These are phyloP conservation scores for Puccinia horiana DNA, from an alignment of 1,284 basidiomycete genomes.

Conservation along the genomic window DNA sequence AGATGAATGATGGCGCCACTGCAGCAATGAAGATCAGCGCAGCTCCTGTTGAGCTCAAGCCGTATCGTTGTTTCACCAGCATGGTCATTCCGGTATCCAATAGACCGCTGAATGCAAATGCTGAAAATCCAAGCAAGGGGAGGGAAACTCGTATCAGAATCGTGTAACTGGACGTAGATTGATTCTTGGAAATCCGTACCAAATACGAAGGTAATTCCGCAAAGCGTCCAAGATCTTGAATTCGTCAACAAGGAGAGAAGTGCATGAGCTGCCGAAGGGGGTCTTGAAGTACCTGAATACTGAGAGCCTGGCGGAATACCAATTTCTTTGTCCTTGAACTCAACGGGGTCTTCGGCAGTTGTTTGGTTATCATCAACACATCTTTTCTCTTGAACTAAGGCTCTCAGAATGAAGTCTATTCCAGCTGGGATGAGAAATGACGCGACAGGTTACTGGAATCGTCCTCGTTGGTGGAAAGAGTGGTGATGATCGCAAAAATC, in stretches of 20 bases:
- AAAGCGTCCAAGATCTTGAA: slow-evolving; percentile 28
- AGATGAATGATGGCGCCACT: slow-evolving; percentile 26
- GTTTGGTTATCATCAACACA: too few relatives aligned
- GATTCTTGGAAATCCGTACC: neutral
- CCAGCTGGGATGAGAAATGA: neutral
- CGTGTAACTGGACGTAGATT: neutral
- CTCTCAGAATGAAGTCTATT: slow-evolving; percentile 35
- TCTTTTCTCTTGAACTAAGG: slow-evolving; percentile 20
- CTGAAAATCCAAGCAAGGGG: neutral
- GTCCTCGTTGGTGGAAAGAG: neutral
- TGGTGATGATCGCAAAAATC: neutral
- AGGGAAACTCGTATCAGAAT: neutral
- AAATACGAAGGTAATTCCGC: slow-evolving; percentile 28
- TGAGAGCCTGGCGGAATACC: neutral
- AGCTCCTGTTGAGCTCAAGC: slow-evolving; percentile 21
- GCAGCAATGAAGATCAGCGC: slow-evolving; percentile 21
- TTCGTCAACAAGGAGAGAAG: neutral
- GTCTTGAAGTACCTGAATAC: neutral
- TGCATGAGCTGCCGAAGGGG: neutral
- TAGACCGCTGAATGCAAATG: slow-evolving; percentile 26
- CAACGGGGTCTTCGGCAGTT: neutral
- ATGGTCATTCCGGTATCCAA: slow-evolving; percentile 35
- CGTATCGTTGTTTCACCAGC: neutral
- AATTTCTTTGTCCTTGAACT: neutral
- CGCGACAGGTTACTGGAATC: neutral